phyloP scores from a whole-genome alignment of 441 rosid genomes.

The Manihot esculenta region DNA sequence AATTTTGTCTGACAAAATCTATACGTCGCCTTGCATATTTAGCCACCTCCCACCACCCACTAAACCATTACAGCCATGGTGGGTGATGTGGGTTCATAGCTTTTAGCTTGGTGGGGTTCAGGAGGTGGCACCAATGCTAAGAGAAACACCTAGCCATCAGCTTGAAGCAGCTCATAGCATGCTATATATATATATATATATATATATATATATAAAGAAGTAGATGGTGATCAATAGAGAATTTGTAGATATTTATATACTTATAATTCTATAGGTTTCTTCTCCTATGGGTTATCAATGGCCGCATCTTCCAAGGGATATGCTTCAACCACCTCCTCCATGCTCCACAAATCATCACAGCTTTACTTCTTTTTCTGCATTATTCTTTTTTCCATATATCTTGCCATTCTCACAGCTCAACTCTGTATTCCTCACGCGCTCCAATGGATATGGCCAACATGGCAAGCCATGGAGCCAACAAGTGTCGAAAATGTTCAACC shows the following conservation, averaged over 20 bases:
- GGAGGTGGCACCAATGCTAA: conserved; percentile 19
- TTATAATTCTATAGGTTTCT: not conserved
- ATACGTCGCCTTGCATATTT: not conserved
- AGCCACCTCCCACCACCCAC: conserved; percentile 8
- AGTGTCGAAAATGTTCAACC: not conserved
- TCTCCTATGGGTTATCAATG: conserved; percentile 15
- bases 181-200: not conserved
- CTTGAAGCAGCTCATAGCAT: not conserved
- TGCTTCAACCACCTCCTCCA: conserved; percentile 34
- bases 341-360: conserved; percentile 11
- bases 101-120: not conserved
- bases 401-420: not conserved
- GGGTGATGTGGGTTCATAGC: not conserved
- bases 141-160: not conserved
- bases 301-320: conserved; percentile 52
- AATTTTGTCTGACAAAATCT: not conserved
- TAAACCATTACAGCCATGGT: too few species aligned
- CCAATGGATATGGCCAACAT: not conserved
- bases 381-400: not conserved
- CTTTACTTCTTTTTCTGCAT: not conserved
- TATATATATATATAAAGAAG: not conserved
- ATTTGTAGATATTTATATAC: too few species aligned
- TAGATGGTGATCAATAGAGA: not conserved
- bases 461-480: not conserved
- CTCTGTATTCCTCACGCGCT: conserved; percentile 13